These are phyloP conservation scores for Luffa aegyptiaca DNA, from an alignment of 306 rosid genomes.

Conservation along the genomic window DNA sequence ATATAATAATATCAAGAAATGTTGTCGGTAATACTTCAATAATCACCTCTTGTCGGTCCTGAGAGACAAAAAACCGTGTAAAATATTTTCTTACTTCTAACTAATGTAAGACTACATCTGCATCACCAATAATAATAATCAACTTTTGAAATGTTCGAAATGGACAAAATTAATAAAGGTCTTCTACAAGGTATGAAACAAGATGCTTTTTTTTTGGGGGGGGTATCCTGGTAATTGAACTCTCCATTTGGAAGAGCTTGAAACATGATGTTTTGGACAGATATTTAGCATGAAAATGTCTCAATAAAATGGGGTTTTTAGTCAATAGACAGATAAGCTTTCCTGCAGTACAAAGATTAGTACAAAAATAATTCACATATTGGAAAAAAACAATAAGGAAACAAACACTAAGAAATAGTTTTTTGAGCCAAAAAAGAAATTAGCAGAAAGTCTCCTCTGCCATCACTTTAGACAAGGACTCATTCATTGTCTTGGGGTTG, in stretches of 20 bases:
- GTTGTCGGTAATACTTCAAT: neutral
- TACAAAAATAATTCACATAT: neutral
- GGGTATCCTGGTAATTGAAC: neutral
- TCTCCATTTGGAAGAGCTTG: neutral
- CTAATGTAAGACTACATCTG: too few species aligned
- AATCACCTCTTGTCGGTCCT: neutral
- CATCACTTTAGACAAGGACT: neutral
- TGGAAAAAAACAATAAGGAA: neutral
- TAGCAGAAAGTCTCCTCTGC: neutral
- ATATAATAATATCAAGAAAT: neutral
- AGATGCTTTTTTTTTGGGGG: neutral
- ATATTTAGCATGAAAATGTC: neutral
- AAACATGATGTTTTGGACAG: too few species aligned
- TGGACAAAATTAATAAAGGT: neutral
- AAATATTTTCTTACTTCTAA: too few species aligned
- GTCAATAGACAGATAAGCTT: neutral
- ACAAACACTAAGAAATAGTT: neutral
- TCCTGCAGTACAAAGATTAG: neutral
- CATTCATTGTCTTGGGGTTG: conserved; percentile 2
- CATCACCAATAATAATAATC: too few species aligned
- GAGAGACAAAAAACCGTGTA: neutral
- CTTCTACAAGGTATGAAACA: neutral
- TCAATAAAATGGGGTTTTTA: neutral
- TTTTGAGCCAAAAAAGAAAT: neutral
- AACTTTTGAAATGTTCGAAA: neutral